A percentile compares a stretch with the other conserved stretches of the same genome.
Evolutionary conservation across 2,329 filamentous ascomycete species (phyloP).

Genomic region (Grosmannia clavigera): DNA sequence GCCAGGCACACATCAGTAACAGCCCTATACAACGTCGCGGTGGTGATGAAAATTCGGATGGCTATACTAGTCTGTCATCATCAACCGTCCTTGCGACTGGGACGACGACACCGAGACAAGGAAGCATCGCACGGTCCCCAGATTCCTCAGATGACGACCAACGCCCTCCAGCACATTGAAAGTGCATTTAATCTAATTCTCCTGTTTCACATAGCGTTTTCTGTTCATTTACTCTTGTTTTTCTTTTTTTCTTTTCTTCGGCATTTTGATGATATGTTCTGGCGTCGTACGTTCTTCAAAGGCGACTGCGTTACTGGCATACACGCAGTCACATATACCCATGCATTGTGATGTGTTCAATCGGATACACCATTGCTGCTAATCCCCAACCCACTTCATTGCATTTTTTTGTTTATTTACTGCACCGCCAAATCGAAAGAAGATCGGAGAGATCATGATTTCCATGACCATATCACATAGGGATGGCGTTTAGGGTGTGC

Average conservation of each 20-base stretch:
- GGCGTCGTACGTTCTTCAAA: constrained; percentile 2
- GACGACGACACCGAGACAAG: constrained; percentile 17
- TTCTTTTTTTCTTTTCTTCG: background rate
- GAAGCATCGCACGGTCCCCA: constrained; percentile 8
- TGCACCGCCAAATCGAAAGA: background rate
- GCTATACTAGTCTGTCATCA: constrained; percentile 33
- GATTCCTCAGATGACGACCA: constrained; percentile 10
- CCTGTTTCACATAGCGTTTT: background rate
- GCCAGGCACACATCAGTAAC: constrained; percentile 34
- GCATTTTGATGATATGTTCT: constrained; percentile 1
- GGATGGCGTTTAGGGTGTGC: constrained; percentile 2
- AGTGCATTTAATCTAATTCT: constrained; percentile 5
- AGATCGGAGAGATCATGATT: background rate
- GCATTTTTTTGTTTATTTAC: constrained; percentile 1
- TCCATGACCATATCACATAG: constrained; percentile 4
- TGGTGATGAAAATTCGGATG: constrained; percentile 31
- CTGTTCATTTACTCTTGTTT: constrained; percentile 3
- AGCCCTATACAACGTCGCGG: constrained; percentile 11
- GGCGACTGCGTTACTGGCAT: background rate
- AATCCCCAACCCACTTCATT: background rate
- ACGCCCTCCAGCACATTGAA: background rate
- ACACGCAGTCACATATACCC: constrained; percentile 3
- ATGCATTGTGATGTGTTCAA: background rate
- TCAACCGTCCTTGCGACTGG: constrained; percentile 27
- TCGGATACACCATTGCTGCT: background rate